Base-by-base conservation (phyloP, 805 yeast genomes). In the Candida ficus region DNA sequence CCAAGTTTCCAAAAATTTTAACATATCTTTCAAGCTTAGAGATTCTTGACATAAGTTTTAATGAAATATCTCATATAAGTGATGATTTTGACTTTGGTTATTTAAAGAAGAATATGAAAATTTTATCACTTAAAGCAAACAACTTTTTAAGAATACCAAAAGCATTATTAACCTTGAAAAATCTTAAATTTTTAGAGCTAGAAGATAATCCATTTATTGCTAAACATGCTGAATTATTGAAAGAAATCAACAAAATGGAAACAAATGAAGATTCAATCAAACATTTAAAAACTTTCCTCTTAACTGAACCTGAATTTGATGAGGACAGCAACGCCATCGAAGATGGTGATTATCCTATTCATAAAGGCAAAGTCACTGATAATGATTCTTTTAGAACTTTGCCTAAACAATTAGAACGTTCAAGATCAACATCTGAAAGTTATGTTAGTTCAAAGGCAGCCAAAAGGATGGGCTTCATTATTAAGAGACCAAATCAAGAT, bases 401-500 rank as follows among this genome's bases (percentile, higher is more conserved):
- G 10, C 43, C 29, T 5, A 42, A 39, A 17, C 40, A 41, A 11
- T 31, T 54, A 18, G 60, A 56, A 30, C 46, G 61, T 42, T 56
- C 61, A 23, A 42, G 71, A 36, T 61, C 66, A 34, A 61, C 62
- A 16, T 60, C 75, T 2, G 73, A 71, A 43, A 63, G 66, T 31
- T 57, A 64, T 25, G 65, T 64, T n/a, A 66, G 80, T 7, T 71
- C 83, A n/a, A 70, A 78, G 41, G 85, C 87, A 5, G 76, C 86
- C 0, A 77, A 83, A 54, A 66, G 91, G 46, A 83, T 81, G 89
- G 91, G 90, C 0, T 73, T 83, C 39, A 77, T 83, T 29, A 73
- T 76, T 38, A 76, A 74, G 40, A 52, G 58, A 45, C 50, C 56
- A 26, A 44, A 37, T 26, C 70, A 57, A 32, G 56, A 49, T 27